Evolutionary conservation across 2,329 filamentous ascomycete species (phyloP).

Genomic region (Trichoderma sp.): DNA sequence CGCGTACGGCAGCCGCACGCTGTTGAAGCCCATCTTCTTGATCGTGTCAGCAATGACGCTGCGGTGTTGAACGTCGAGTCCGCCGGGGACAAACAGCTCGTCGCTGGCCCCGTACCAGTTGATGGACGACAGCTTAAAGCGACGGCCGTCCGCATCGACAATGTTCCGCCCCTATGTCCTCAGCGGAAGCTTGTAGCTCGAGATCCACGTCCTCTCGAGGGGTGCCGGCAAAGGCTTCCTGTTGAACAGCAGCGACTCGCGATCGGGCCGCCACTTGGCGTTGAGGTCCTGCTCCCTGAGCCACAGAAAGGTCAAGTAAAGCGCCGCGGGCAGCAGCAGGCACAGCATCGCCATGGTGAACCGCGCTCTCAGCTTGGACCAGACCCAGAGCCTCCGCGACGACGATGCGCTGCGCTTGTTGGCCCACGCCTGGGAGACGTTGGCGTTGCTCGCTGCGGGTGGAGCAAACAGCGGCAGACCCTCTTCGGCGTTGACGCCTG

Average conservation of each 20-base stretch:
- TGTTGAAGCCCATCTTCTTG: slow-evolving; percentile 67
- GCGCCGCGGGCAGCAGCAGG: slow-evolving; percentile 32
- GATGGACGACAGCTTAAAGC: slow-evolving; percentile 64
- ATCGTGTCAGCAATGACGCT: slow-evolving; percentile 62
- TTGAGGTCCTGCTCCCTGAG: slow-evolving; percentile 48
- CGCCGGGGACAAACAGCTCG: slow-evolving; percentile 64
- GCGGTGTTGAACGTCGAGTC: slow-evolving; percentile 65
- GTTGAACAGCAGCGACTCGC: slow-evolving; percentile 50
- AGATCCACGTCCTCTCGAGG: slow-evolving; percentile 47
- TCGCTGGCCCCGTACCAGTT: slow-evolving; percentile 75
- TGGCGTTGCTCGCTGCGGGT: not conserved
- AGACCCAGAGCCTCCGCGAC: slow-evolving; percentile 24
- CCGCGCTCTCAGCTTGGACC: slow-evolving; percentile 4
- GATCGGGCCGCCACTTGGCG: slow-evolving; percentile 55
- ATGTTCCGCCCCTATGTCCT: slow-evolving; percentile 62
- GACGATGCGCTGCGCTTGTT: slow-evolving; percentile 9
- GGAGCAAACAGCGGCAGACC: slow-evolving; percentile 25
- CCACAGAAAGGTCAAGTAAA: slow-evolving; percentile 49
- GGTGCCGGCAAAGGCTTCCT: slow-evolving; percentile 52
- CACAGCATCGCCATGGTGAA: slow-evolving; percentile 45
- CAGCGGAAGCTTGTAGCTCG: slow-evolving; percentile 58
- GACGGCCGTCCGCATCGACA: slow-evolving; percentile 57
- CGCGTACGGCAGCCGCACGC: slow-evolving; percentile 67
- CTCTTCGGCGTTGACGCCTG: not conserved
- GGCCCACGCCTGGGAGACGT: slow-evolving; percentile 14